Percentiles rank a stretch among this genome's conserved stretches.
These are phyloP conservation scores for Xylaria sp. DNA, from an alignment of 2,329 filamentous ascomycete genomes.

Conservation along the genomic window DNA sequence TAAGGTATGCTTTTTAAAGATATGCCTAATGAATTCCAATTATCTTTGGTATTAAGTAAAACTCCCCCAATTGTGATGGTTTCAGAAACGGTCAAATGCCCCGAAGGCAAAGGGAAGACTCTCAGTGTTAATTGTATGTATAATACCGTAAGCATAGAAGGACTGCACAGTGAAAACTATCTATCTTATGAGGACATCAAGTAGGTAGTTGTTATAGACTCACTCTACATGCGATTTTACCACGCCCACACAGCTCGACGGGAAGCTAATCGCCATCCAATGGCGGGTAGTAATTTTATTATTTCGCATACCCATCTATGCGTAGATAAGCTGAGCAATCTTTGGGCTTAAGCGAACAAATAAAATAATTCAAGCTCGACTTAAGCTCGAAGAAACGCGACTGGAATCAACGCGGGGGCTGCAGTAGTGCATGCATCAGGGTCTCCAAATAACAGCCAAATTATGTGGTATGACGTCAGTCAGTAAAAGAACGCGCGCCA, in stretches of 20 bases:
- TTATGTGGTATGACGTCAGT: slow-evolving; percentile 18
- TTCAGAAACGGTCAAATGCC: background rate
- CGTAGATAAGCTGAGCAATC: too few species aligned
- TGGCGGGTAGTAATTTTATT: too few species aligned
- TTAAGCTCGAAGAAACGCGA: background rate
- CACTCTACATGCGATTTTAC: too few species aligned
- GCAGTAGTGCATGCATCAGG: background rate
- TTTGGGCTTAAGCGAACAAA: too few species aligned
- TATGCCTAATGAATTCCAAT: too few species aligned
- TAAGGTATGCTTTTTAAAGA: too few species aligned
- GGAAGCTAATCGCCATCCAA: too few species aligned
- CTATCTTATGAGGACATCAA: background rate
- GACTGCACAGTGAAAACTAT: background rate
- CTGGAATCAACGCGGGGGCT: background rate
- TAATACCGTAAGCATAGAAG: background rate
- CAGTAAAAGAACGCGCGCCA: background rate
- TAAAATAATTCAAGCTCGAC: background rate
- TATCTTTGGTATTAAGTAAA: background rate
- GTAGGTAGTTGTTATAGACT: too few species aligned
- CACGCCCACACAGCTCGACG: too few species aligned
- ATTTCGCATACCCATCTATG: too few species aligned
- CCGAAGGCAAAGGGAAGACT: background rate
- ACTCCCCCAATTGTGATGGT: background rate
- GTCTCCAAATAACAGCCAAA: background rate
- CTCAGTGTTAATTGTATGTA: background rate